Evolutionary conservation across 2,329 filamentous ascomycete genomes (phyloP).

Genomic region (Ceratocystis ficicola): DNA sequence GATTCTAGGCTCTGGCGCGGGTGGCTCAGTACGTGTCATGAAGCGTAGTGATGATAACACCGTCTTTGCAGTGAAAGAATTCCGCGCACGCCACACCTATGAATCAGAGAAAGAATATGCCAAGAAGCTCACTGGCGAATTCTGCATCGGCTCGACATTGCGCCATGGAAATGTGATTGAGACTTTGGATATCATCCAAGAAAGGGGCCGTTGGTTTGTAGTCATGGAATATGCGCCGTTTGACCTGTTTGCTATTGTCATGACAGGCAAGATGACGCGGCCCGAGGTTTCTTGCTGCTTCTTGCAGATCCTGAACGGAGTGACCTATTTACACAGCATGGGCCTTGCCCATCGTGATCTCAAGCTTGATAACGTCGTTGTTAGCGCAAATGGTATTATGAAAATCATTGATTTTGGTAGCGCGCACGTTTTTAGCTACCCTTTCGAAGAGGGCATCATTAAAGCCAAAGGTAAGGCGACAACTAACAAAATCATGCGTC

Average conservation of each 20-base stretch:
- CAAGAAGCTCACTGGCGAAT: slow-evolving; percentile 96
- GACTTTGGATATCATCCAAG: slow-evolving; percentile 89
- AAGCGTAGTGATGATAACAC: slow-evolving; percentile 84
- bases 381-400: slow-evolving; percentile 94
- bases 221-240: slow-evolving; percentile 98
- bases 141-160: slow-evolving; percentile 91
- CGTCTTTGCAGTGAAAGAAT: slow-evolving; percentile 96
- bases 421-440: slow-evolving; percentile 92
- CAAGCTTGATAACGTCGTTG: slow-evolving; percentile 95
- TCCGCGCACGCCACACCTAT: slow-evolving; percentile 79
- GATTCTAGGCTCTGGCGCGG: slow-evolving; percentile 84
- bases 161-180: slow-evolving; percentile 98
- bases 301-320: slow-evolving; percentile 85
- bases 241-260: slow-evolving; percentile 94
- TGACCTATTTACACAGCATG: slow-evolving; percentile 89
- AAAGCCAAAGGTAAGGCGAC: slow-evolving; percentile 57
- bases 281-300: slow-evolving; percentile 87
- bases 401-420: slow-evolving; percentile 99
- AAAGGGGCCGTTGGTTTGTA: slow-evolving; percentile 90
- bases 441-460: slow-evolving; percentile 82
- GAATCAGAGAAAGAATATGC: slow-evolving; percentile 92
- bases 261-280: slow-evolving; percentile 93
- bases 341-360: slow-evolving; percentile 88
- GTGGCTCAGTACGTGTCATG: slow-evolving; percentile 87
- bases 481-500: not conserved